Conservation (phyloP, 1,284 basidiomycete genomes). For the Thecaphora thlaspeos region DNA sequence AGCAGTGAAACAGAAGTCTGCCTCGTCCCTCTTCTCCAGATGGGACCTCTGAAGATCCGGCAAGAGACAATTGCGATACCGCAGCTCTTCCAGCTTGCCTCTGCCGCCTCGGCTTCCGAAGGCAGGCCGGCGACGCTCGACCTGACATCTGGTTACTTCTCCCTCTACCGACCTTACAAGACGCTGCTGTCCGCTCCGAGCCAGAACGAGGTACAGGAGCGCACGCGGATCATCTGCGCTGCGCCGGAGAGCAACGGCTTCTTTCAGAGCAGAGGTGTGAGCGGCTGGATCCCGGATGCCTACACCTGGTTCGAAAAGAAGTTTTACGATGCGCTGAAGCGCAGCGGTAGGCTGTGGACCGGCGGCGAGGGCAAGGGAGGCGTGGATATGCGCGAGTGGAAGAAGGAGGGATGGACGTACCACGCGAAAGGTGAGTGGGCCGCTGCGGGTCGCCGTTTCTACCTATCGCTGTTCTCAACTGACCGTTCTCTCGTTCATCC, state of each 20-base stretch:
- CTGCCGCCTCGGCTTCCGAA: not conserved
- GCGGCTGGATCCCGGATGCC: constrained; percentile 87
- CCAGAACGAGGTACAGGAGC: constrained; percentile 52
- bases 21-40: constrained; percentile 59
- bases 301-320: constrained; percentile 84
- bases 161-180: constrained; percentile 74
- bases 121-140: constrained; percentile 20
- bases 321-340: constrained; percentile 69
- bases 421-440: constrained; percentile 81
- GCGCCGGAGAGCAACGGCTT: constrained; percentile 88
- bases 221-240: constrained; percentile 78
- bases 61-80: constrained; percentile 58
- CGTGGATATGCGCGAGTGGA: constrained; percentile 82
- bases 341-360: constrained; percentile 58
- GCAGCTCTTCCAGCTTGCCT: constrained; percentile 18
- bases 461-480: constrained; percentile 6
- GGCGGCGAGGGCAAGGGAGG: constrained; percentile 25
- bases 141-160: constrained; percentile 89
- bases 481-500: not conserved
- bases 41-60: constrained; percentile 56
- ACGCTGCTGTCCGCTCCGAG: constrained; percentile 21
- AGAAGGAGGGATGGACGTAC: constrained; percentile 90
- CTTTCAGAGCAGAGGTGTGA: constrained; percentile 81
- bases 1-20: constrained; percentile 18
- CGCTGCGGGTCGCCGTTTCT: not conserved